A percentile compares a stretch with the other conserved stretches of the same genome.
Conservation (phyloP, 768 basidiomycete genomes). For the Boletus sensibilis region DNA sequence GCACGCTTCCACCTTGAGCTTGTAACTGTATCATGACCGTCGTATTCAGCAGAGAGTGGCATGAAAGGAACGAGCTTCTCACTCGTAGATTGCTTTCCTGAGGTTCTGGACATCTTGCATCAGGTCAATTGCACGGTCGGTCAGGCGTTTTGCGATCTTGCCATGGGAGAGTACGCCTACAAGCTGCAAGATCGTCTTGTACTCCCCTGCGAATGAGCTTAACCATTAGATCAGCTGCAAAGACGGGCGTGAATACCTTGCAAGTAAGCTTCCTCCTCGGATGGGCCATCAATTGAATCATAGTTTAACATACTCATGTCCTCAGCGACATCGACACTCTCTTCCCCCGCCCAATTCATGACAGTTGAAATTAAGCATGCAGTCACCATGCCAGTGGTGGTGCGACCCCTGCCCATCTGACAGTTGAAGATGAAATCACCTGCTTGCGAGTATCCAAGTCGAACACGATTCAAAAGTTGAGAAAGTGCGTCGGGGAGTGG, state of each 20-base stretch:
- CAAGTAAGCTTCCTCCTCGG: constrained; percentile 86
- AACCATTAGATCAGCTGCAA: not conserved
- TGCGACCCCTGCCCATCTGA: constrained; percentile 90
- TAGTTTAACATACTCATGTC: constrained; percentile 45
- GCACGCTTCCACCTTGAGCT: constrained; percentile 82
- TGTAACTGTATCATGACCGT: constrained; percentile 58
- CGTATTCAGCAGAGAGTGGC: constrained; percentile 1
- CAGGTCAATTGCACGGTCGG: constrained; percentile 84
- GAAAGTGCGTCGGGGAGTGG: constrained; percentile 86
- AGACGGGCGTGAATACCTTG: constrained; percentile 52
- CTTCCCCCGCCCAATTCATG: constrained; percentile 54
- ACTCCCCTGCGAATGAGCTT: constrained; percentile 66
- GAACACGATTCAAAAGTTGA: constrained; percentile 74
- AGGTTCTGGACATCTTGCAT: constrained; percentile 98
- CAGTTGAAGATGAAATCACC: constrained; percentile 94
- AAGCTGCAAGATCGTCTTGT: constrained; percentile 94
- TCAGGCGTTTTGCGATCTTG: constrained; percentile 86
- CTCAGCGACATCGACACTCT: constrained; percentile 38
- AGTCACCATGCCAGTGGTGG: constrained; percentile 95
- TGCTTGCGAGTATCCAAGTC: constrained; percentile 51
- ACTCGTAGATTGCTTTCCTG: constrained; percentile 94
- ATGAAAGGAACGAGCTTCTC: constrained; percentile 30
- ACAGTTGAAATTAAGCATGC: constrained; percentile 83
- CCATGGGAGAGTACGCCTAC: constrained; percentile 90
- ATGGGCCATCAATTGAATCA: constrained; percentile 76